Evolutionary conservation across 1,284 basidiomycete genomes (phyloP), one percentile per base, ranked within the genome.

Genomic region (Phenoliferia sp.): DNA sequence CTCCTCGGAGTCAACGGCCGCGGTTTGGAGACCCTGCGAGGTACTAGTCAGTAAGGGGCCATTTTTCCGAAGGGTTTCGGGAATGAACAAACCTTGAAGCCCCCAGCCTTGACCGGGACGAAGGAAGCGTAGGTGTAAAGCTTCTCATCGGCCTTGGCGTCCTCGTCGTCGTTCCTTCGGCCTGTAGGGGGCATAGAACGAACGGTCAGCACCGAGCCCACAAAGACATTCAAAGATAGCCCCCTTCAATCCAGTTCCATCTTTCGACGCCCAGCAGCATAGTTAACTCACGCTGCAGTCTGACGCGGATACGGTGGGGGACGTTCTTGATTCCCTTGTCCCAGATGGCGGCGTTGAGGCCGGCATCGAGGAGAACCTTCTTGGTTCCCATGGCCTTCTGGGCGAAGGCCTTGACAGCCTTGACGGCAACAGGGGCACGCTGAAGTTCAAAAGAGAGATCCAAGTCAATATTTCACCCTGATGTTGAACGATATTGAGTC

Each of bases 291-390:
- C 94, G 88, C 85, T 94, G 92, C 75, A 96, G 88, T 80, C 91
- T 89, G 68, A 97, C 87, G 70, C 94, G 86, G 81, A 96, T 83
- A 73, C 94, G 85, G 79, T 91, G 89, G 58, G 94, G 94, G 54
- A 94, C 90, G 70, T 86, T 88, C 85, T 94, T 93, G 82, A 97
- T 87, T 54, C 91, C 91, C 75, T 85, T 88, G 39, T 86, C 85
- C 94, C 94, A 96, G 69, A 96, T 82, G 72, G 88, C 90, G 84
- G 94, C 89, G 87, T 97, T 97, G 76, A 96, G 86, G 76, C 88
- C 89, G 76, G 93, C 92, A 83, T 95, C 92, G 79, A 97, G 78
- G 68, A 93, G 87, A 72, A 97, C 90, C 80, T 96, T 94, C 63
- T 85, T 81, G 76, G 94, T 95, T 77, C 92, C 93, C 94, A 97